Evolutionary conservation across 768 basidiomycete genomes (phyloP), one percentile per base, ranked within the genome.

Genomic region (Rubroboletus satanas): DNA sequence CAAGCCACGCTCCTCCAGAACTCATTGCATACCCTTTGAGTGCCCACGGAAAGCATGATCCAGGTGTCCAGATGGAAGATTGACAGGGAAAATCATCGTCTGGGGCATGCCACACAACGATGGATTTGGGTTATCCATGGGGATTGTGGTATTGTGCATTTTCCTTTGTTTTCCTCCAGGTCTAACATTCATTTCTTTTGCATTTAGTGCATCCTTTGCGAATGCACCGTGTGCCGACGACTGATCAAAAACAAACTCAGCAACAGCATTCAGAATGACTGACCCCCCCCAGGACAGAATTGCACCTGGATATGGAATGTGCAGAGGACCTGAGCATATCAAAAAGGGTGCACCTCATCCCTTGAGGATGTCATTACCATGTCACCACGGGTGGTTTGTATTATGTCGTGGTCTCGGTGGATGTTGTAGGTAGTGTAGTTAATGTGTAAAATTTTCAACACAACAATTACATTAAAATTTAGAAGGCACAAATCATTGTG

Each of bases 51-150:
- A 41, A 2, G 7, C 6, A 17, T 21, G 14, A 31, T 50, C 38
- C 17, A 14, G 38, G 6, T 50, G 38, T 31, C 1, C 21, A 23
- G 38, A 2, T 2, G 29, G 29, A 23, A 41, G 49, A 23, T 50
- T 29, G 1, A 3, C 1, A 1, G 54, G 28, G 1, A 67, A 41
- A 7, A 65, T 73, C 77, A 79, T 77, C 42, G 61, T 65, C 54
- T 78, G 77, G 1, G 51, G 4, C 26, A 48, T 42, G 1, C 62
- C 60, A 12, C 36, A 43, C 15, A 59, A 43, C 4, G 11, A 26
- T 4, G 23, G 15, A 17, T 29, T n/a, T 0, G 56, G 59, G 37
- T 69, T 68, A 2, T 51, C 47, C 26, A 49, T 18, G 14, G 66
- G 68, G 17, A 69, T 65, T 2, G 55, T 21, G 0, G 61, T 69